Evolutionary conservation across 495 filamentous ascomycete genomes (phyloP).

Genomic region (Daldinia caldariorum): DNA sequence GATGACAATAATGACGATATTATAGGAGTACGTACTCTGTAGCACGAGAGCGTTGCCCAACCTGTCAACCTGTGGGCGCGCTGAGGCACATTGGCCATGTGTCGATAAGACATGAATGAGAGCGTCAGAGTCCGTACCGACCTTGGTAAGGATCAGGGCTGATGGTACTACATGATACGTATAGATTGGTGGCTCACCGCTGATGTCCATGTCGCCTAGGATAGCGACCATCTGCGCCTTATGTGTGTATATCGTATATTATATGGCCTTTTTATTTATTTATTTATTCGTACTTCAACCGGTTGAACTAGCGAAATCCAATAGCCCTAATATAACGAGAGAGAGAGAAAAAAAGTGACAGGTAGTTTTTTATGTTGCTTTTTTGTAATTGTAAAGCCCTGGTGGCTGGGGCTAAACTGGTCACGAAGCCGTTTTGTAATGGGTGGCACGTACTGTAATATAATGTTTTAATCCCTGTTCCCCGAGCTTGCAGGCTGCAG

Average conservation of each 20-base stretch:
- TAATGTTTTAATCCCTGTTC: slow-evolving; percentile 38
- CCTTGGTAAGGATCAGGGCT: not conserved
- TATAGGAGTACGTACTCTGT: slow-evolving; percentile 33
- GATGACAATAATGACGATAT: slow-evolving; percentile 37
- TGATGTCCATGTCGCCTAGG: slow-evolving; percentile 40
- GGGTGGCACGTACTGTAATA: slow-evolving; percentile 25
- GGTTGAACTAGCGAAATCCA: slow-evolving; percentile 25
- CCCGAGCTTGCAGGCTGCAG: slow-evolving; percentile 43
- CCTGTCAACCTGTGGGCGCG: slow-evolving; percentile 18
- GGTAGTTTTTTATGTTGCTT: slow-evolving; percentile 32
- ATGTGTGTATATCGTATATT: not conserved
- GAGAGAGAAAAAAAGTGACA: slow-evolving; percentile 41
- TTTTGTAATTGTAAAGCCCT: slow-evolving; percentile 23
- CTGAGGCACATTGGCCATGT: slow-evolving; percentile 36
- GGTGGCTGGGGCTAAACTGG: slow-evolving; percentile 28
- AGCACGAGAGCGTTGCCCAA: slow-evolving; percentile 30
- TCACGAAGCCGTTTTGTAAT: slow-evolving; percentile 35
- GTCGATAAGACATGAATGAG: slow-evolving; percentile 36
- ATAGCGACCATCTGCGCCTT: slow-evolving; percentile 37
- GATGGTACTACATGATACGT: slow-evolving; percentile 2
- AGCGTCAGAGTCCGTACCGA: slow-evolving; percentile 1
- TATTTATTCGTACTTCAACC: slow-evolving; percentile 26
- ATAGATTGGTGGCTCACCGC: slow-evolving; percentile 43
- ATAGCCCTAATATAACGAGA: slow-evolving; percentile 7
- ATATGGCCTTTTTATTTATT: slow-evolving; percentile 1